Evolutionary conservation across 805 yeast genomes (phyloP).

Genomic region (Hanseniaspora jakobsenii): DNA sequence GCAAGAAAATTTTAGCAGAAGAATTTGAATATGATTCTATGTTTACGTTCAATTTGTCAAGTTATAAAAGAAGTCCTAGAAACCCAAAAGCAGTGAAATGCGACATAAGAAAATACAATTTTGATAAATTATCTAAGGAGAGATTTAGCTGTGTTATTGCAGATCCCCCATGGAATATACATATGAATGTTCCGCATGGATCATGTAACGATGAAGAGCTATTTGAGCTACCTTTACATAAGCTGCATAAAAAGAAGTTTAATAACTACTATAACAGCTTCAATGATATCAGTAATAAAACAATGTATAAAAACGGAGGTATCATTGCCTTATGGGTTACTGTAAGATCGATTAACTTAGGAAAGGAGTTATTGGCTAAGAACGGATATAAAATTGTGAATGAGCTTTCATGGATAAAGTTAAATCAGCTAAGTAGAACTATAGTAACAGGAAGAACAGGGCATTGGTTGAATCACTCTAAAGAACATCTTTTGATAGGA

Average conservation of each 20-base stretch:
- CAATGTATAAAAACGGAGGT: constrained; percentile 46
- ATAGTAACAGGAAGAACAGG: constrained; percentile 95
- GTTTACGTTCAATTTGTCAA: constrained; percentile 10
- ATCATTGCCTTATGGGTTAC: constrained; percentile 84
- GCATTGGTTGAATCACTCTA: constrained; percentile 92
- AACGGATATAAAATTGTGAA: constrained; percentile 79
- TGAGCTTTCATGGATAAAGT: constrained; percentile 82
- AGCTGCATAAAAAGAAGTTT: constrained; percentile 36
- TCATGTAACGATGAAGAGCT: constrained; percentile 70
- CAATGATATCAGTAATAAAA: not conserved
- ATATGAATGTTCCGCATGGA: constrained; percentile 71
- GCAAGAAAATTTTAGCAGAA: no score
- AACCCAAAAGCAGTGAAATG: constrained; percentile 74
- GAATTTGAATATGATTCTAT: constrained; percentile 5
- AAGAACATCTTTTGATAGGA: constrained; percentile 81
- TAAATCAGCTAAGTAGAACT: constrained; percentile 76
- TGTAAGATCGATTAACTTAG: constrained; percentile 82
- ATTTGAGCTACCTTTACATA: constrained; percentile 48
- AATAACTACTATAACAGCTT: not conserved
- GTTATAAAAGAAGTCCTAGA: constrained; percentile 29
- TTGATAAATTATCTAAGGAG: constrained; percentile 52
- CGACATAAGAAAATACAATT: constrained; percentile 65
- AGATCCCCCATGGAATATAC: constrained; percentile 96
- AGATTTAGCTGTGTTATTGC: constrained; percentile 67
- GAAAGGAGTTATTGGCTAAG: constrained; percentile 56